Percentiles rank a stretch among this genome's conserved stretches.
Conservation (phyloP, 177 flowering plant species). For the Tripterygium wilfordii region DNA sequence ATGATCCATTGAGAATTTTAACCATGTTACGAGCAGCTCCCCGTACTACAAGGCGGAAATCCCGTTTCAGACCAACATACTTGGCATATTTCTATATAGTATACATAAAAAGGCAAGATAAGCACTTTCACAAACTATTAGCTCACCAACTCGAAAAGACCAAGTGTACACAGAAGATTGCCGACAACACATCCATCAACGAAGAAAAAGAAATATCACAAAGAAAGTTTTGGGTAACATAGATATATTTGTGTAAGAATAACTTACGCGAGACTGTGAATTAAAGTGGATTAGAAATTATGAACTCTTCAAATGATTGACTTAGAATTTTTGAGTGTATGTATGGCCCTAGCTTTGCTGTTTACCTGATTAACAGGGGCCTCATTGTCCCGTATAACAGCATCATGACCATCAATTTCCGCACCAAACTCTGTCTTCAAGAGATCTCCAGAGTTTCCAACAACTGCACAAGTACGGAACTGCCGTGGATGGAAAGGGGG, state of each 20-base stretch:
- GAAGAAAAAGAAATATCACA: not conserved
- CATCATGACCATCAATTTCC: conserved; percentile 96
- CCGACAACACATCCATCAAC: not conserved
- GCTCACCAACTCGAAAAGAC: not conserved
- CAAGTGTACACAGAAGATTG: not conserved
- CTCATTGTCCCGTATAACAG: conserved; percentile 93
- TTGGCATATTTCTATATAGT: conserved; percentile 83
- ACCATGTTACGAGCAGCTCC: conserved; percentile 99
- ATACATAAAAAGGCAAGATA: not conserved
- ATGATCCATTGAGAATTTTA: conserved; percentile 76
- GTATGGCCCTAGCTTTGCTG: too few species aligned
- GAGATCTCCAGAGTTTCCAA: conserved; percentile 98
- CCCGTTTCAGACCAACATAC: conserved; percentile 91
- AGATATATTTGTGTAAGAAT: too few species aligned
- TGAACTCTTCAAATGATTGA: too few species aligned
- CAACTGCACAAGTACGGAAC: conserved; percentile 90
- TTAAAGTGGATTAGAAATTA: too few species aligned
- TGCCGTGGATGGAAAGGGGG: conserved; percentile 96
- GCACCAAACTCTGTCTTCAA: conserved; percentile 85
- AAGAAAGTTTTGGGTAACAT: too few species aligned
- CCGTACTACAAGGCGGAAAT: conserved; percentile 92
- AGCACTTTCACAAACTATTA: conserved; percentile 5
- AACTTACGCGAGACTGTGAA: too few species aligned
- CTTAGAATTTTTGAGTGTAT: too few species aligned
- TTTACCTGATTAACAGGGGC: conserved; percentile 96